These are phyloP conservation scores for Aspergillus sp. DNA, from an alignment of 2,329 filamentous ascomycete species.

Conservation along the genomic window DNA sequence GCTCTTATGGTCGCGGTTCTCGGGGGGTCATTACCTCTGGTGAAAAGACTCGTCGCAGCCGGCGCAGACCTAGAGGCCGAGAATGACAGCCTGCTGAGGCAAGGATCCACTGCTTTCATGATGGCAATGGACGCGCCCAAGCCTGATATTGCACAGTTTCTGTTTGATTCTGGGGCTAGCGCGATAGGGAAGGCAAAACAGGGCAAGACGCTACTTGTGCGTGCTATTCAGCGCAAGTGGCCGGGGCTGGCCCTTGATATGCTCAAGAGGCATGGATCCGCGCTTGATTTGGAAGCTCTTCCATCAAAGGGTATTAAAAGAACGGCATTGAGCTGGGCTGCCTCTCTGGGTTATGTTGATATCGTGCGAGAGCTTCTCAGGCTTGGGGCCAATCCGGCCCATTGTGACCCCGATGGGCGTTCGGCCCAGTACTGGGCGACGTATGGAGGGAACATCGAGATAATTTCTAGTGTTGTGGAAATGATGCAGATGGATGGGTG, in stretches of 20 bases:
- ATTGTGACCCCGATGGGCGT: not conserved
- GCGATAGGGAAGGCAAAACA: not conserved
- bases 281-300: not conserved
- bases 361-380: not conserved
- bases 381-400: not conserved
- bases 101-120: not conserved
- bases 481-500: not conserved
- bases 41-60: not conserved
- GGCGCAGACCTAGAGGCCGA: not conserved
- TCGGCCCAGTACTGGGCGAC: not conserved
- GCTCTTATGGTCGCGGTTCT: not conserved
- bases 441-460: not conserved
- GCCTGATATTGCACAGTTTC: not conserved
- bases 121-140: not conserved
- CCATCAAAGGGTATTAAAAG: not conserved
- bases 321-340: not conserved
- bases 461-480: not conserved
- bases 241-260: not conserved
- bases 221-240: not conserved
- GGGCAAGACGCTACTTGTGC: not conserved
- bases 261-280: not conserved
- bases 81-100: not conserved
- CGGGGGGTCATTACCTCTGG: not conserved
- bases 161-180: not conserved
- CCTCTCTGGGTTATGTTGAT: not conserved